These are phyloP conservation scores for Solanum hybrid DNA, from an alignment of 305 asterid genomes.

Conservation along the genomic window DNA sequence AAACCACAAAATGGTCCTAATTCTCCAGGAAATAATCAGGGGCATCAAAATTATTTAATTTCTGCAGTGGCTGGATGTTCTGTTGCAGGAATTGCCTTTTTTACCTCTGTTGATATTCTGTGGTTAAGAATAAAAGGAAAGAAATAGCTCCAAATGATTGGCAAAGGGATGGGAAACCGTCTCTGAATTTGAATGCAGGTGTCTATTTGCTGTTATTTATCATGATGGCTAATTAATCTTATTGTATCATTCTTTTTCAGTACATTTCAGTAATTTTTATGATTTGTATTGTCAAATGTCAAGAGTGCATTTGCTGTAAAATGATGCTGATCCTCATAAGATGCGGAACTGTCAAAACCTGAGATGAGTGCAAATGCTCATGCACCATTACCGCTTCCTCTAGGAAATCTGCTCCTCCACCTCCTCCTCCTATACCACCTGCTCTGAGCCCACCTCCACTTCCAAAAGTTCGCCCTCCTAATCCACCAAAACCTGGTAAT, in stretches of 20 bases:
- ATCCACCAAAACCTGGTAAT: conserved; percentile 44
- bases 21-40: not conserved
- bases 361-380: conserved; percentile 16
- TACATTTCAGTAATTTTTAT: not conserved
- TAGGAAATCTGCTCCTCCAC: conserved; percentile 49
- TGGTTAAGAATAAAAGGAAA: conserved; percentile 26
- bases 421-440: conserved; percentile 52
- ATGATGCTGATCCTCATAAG: conserved; percentile 10
- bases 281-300: conserved; percentile 21
- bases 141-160: conserved; percentile 31
- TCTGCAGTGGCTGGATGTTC: conserved; percentile 31
- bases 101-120: conserved; percentile 34
- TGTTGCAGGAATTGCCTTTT: conserved; percentile 42
- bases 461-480: conserved; percentile 61
- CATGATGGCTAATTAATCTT: not conserved
- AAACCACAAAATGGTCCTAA: conserved; percentile 8
- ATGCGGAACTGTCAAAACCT: conserved; percentile 8
- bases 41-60: conserved; percentile 16
- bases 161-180: conserved; percentile 64
- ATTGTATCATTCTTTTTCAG: not conserved
- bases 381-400: conserved; percentile 57
- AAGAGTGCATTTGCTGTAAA: conserved; percentile 14
- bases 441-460: conserved; percentile 84
- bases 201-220: conserved; percentile 42
- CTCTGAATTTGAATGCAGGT: conserved; percentile 40